These are phyloP conservation scores for Ulota crispa DNA, from an alignment of 225 moss, liverwort and hornwort species.

Conservation along the genomic window DNA sequence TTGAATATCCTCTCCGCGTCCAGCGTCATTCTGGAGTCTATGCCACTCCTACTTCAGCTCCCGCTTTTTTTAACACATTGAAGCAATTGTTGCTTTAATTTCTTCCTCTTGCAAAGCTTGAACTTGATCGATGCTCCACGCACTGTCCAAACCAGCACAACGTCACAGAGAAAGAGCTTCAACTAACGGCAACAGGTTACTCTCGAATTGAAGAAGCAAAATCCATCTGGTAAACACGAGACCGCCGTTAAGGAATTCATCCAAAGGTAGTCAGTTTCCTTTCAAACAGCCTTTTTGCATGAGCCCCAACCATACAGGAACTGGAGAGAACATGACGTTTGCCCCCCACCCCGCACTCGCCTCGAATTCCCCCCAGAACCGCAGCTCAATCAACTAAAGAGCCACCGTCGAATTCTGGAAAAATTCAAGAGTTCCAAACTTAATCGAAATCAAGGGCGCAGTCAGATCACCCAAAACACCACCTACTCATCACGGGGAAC, in stretches of 20 bases:
- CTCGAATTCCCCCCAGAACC: conserved; percentile 2
- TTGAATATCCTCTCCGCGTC: conserved; percentile 49
- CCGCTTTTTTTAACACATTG: conserved; percentile 15
- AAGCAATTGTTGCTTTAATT: background rate
- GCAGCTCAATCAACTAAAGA: conserved; percentile 9
- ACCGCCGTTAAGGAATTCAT: conserved; percentile 5
- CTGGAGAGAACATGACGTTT: background rate
- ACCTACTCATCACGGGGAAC: conserved; percentile 33
- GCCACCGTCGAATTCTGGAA: background rate
- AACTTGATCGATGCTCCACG: background rate
- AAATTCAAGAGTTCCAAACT: background rate
- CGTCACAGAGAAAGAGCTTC: background rate
- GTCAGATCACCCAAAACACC: background rate
- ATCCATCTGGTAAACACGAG: background rate
- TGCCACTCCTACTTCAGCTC: conserved; percentile 4
- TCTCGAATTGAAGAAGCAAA: background rate
- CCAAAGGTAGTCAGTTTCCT: background rate
- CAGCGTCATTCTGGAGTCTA: conserved; percentile 34
- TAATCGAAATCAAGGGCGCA: background rate
- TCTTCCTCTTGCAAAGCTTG: conserved; percentile 7
- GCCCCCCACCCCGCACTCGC: background rate
- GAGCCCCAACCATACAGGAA: background rate
- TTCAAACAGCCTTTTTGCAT: background rate
- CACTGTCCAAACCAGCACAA: conserved; percentile 15
- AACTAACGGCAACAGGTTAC: conserved; percentile 12